Evolutionary conservation across 2,329 filamentous ascomycete genomes (phyloP).

Genomic region (Phaeosphaeriaceae sp.): DNA sequence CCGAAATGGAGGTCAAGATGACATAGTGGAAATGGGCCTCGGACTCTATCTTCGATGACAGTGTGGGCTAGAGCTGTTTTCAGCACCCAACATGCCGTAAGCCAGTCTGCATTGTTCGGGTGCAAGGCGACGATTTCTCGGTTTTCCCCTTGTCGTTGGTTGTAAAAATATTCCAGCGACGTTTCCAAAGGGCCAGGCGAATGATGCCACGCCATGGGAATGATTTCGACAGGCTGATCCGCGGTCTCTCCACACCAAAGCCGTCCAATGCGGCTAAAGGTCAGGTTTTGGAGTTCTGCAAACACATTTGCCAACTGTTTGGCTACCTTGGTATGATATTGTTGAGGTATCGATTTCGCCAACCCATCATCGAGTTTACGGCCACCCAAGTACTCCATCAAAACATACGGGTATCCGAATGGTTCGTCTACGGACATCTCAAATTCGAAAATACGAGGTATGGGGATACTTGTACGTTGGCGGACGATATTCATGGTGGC

Average conservation of each 20-base stretch:
- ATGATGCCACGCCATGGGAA: conserved; percentile 23
- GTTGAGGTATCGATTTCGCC: conserved; percentile 17
- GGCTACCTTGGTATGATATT: conserved; percentile 18
- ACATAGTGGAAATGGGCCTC: conserved; percentile 48
- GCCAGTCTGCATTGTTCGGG: conserved; percentile 19
- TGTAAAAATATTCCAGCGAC: conserved; percentile 20
- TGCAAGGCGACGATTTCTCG: conserved; percentile 20
- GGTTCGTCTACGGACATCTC: conserved; percentile 15
- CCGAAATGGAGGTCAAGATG: conserved; percentile 45
- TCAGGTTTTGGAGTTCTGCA: conserved; percentile 17
- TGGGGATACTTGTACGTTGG: conserved; percentile 19
- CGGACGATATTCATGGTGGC: conserved; percentile 19
- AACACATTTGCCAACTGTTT: conserved; percentile 22
- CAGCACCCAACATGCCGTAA: conserved; percentile 24
- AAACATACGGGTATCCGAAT: conserved; percentile 19
- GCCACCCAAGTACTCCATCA: conserved; percentile 20
- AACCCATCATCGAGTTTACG: conserved; percentile 14
- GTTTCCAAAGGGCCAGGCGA: conserved; percentile 20
- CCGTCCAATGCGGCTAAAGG: conserved; percentile 21
- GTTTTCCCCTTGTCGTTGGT: conserved; percentile 19
- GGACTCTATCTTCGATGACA: conserved; percentile 24
- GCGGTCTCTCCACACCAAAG: conserved; percentile 23
- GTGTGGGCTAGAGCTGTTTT: conserved; percentile 22
- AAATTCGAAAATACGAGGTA: conserved; percentile 19
- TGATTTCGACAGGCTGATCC: conserved; percentile 21